Evolutionary conservation across 23 red algal genomes (phyloP), one percentile per base, ranked within the genome.

Genomic region (Gracilariopsis chorda): DNA sequence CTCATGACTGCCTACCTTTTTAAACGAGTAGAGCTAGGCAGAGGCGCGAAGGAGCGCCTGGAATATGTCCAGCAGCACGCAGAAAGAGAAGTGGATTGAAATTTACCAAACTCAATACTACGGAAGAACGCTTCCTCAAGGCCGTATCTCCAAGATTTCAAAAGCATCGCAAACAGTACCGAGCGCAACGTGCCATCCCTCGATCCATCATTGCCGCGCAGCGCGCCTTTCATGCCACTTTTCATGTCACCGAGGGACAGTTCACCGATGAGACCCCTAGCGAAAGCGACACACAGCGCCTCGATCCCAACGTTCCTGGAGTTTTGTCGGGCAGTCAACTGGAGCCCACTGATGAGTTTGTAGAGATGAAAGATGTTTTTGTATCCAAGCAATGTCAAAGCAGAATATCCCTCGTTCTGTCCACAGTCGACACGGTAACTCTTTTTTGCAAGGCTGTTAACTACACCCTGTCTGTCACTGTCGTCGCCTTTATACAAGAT

Each of bases 391-490:
- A 17, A 11, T 97, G 95, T 30, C 24, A 75, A 29, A 90, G 84
- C 29, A 46, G 59, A 19, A 51, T 94, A 3, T 59, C 86, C 21
- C 27, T 97, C 34, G 82, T 85, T 14, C 37, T 97, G 11, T 86
- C 95, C 21, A 97, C 95, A 0, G 48, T 93, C n/a, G 89, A 93
- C 78, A 91, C 90, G 16, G 72, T 84, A 44, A 68, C 83, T 5
- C 58, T 97, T 14, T 92, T 97, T 75, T 67, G 77, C 7, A 92
- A 88, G 53, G 95, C 95, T 21, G 88, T 93, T 28, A 93, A 93
- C 35, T 97, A 97, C 84, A 93, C 95, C 64, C 53, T 97, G 39
- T 48, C 93, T 36, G 80, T 92, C 47, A 93, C 90, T n/a, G 56
- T 88, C 33, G 74, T 97, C 3, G 63, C 89, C 32, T 90, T 97